phyloP scores from a whole-genome alignment of 139 green algal species.

The Trebouxia sp. region DNA sequence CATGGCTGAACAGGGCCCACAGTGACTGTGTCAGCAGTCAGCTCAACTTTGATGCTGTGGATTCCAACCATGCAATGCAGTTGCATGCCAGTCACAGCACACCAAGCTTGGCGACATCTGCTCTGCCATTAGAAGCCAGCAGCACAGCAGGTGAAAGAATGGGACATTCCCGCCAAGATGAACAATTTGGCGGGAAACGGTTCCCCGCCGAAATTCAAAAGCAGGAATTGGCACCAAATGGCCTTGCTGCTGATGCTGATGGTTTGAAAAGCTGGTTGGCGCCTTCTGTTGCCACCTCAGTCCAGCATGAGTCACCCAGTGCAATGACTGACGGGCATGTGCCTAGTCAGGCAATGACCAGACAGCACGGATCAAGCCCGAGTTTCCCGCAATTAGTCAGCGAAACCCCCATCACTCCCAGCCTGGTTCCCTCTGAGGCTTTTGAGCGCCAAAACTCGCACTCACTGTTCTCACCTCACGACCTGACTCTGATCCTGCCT shows the following conservation, averaged over 20 bases:
- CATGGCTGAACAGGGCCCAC: neutral
- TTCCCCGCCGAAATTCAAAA: neutral
- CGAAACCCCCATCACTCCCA: neutral
- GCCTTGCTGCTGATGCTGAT: neutral
- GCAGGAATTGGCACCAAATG: neutral
- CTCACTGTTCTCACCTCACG: slow-evolving; percentile 6
- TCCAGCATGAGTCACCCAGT: neutral
- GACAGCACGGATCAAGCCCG: neutral
- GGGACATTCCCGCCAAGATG: no score
- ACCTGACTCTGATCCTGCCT: neutral
- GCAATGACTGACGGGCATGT: neutral
- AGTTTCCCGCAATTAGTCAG: neutral
- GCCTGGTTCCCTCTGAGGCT: neutral
- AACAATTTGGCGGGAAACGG: neutral
- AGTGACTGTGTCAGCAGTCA: neutral
- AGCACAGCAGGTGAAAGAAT: no score
- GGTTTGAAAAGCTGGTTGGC: neutral
- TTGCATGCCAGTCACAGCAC: slow-evolving; percentile 7
- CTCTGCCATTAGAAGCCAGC: neutral
- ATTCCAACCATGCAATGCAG: neutral
- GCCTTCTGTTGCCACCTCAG: neutral
- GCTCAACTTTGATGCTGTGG: neutral
- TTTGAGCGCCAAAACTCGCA: neutral
- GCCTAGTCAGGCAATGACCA: neutral
- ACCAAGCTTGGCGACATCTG: neutral